Evolutionary conservation across 1,284 basidiomycete species (phyloP).

Genomic region (Pseudomicrostroma phylloplanum): DNA sequence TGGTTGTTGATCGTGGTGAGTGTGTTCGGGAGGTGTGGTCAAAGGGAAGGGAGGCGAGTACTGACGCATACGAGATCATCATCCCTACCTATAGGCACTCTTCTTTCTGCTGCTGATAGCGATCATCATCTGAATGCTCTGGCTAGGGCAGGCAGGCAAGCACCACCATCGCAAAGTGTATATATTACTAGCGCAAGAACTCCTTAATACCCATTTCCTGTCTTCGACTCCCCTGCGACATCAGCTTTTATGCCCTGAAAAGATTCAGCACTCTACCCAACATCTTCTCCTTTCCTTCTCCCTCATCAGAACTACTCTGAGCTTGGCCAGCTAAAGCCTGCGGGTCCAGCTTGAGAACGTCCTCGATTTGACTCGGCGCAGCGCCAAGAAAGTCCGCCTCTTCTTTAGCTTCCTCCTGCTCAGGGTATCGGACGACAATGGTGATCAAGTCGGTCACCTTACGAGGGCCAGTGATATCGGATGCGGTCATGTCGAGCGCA

Average conservation of each 20-base stretch:
- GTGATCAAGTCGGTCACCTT: too few species aligned
- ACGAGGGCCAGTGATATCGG: too few species aligned
- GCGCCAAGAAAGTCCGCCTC: too few species aligned
- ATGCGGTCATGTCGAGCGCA: too few species aligned
- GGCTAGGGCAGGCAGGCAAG: not conserved
- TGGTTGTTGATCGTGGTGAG: constrained; percentile 44
- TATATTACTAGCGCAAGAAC: not conserved
- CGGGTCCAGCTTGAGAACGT: too few species aligned
- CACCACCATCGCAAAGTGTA: not conserved
- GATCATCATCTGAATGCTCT: constrained; percentile 22
- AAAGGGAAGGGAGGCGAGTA: not conserved
- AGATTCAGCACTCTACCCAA: not conserved
- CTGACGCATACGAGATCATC: not conserved
- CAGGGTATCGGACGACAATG: too few species aligned
- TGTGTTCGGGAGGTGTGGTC: not conserved
- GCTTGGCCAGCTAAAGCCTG: too few species aligned
- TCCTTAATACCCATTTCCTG: not conserved
- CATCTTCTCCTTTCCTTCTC: not conserved
- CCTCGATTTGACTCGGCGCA: too few species aligned
- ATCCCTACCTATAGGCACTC: constrained; percentile 11
- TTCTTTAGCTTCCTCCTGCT: too few species aligned
- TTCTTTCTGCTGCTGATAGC: constrained; percentile 28
- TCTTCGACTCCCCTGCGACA: not conserved
- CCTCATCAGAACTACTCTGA: too few species aligned
- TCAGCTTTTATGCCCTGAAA: not conserved